Evolutionary conservation across 768 basidiomycete species (phyloP), one percentile per base, ranked within the genome.

Genomic region (Lactarius hengduanensis): DNA sequence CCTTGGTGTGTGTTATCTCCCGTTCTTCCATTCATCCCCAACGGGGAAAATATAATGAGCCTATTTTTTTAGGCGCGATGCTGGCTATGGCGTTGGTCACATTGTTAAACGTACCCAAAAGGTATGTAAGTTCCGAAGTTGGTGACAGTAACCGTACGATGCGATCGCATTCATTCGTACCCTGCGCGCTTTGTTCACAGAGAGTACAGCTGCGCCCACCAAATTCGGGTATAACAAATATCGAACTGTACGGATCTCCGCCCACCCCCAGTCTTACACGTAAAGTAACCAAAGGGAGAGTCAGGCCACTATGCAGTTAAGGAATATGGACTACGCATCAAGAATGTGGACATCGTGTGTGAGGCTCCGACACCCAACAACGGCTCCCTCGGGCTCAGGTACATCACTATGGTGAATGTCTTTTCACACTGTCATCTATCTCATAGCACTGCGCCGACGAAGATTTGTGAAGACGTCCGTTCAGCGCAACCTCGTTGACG

Each of bases 41-140:
- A 40, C 43, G 13, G 9, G 20, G 15, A 47, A 22, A 59, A 38
- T 68, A 41, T 55, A 36, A 41, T 45, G 50, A 55, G 15, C 59
- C 28, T 64, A 88, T 86, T 88, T 73, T 73, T 89, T 86, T 60
- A 89, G 94, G 65, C 95, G 96, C 67, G 92, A 92, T 5, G 96
- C 96, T 26, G 94, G 94, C 0, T 96, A 98, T 72, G 96, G 96
- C 43, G 90, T 98, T 38, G 96, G 96, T 0, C 89, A 92, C 70
- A n/a, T 98, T 90, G 78, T 77, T 98, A 62, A 96, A 97, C 66
- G 96, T 98, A 0, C 95, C 97, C 72, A 94, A 13, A 98, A 82
- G 82, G 81, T 79, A 66, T 38, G 56, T 65, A 32, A 45, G 26
- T 30, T 26, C 47, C 57, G 38, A 34, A 8, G 18, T 0, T 43